phyloP scores from a whole-genome alignment of 1,284 basidiomycete genomes.

The Pseudozyma pruni region DNA sequence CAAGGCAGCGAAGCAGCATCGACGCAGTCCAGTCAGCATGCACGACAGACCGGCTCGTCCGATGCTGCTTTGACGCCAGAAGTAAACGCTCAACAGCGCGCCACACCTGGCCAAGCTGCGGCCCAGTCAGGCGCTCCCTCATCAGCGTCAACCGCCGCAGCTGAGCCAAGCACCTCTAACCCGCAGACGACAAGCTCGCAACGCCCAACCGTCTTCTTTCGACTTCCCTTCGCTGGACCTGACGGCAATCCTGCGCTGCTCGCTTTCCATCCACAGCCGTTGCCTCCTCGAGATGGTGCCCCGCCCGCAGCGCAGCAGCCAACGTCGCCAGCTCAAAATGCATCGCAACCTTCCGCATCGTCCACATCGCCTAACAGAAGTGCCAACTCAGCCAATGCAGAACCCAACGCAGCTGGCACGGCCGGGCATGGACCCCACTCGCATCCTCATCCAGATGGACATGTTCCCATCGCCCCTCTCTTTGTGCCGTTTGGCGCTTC shows the following conservation, averaged over 20 bases:
- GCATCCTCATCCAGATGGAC: constrained; percentile 32
- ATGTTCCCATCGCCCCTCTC: constrained; percentile 51
- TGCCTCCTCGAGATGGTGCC: constrained; percentile 16
- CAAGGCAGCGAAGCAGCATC: constrained; percentile 3
- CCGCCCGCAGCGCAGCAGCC: neutral
- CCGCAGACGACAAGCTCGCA: constrained; percentile 1
- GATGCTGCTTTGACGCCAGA: neutral
- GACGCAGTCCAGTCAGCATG: neutral
- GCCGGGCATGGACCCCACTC: constrained; percentile 3
- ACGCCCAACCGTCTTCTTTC: constrained; percentile 41
- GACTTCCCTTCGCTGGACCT: constrained; percentile 43
- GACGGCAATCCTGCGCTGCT: constrained; percentile 51
- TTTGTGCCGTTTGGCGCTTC: constrained; percentile 58
- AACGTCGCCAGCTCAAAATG: neutral
- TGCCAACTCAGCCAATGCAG: constrained; percentile 1
- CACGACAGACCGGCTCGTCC: neutral
- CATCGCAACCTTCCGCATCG: neutral
- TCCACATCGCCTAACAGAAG: neutral
- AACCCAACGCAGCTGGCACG: neutral
- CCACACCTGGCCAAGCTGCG: neutral
- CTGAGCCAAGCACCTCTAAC: neutral
- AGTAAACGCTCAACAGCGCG: neutral
- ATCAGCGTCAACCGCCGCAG: neutral
- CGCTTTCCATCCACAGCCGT: constrained; percentile 47
- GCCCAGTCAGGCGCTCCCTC: neutral